Base-by-base conservation (phyloP, 495 filamentous ascomycete genomes). In the Usnea hakonensis region DNA sequence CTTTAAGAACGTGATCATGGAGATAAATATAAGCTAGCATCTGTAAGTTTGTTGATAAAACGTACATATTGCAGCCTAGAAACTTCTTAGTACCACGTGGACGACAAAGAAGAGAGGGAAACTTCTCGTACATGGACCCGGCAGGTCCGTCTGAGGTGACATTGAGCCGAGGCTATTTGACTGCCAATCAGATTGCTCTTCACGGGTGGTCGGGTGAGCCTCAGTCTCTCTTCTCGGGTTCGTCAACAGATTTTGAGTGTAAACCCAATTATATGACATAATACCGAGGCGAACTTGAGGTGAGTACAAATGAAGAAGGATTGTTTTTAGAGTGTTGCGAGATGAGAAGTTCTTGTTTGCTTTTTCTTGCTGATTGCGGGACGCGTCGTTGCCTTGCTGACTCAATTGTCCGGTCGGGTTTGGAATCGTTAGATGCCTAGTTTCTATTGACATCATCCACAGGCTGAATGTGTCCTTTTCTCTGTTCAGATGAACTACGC, bases 401-500 rank as follows among this genome's bases (percentile, higher is more conserved):
- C 43, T 26, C 43, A 46, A 46, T 11, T n/a, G 21, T 10, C 43
- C 11, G 21, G 43, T 46, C 9, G 21, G n/a, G 43, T 26, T 26
- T 11, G n/a, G 9, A 3, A 46, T 13, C 0, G 9, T 46, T 4
- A 26, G 3, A 10, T 2, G 9, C 16, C 13, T 5, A n/a, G 11
- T 26, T 50, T 11, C 26, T 50, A 30, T 5, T 2, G 46, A 50
- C 32, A 26, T 67, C 8, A 41, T n/a, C 52, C 56, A 69, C 26
- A 55, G 60, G 9, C 30, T 69, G 16, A 36, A 68, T 59, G 61
- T n/a, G n/a, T n/a, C n/a, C n/a, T n/a, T n/a, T n/a, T n/a, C n/a
- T n/a, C n/a, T n/a, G n/a, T n/a, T n/a, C n/a, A n/a, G n/a, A n/a
- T n/a, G n/a, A n/a, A n/a, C n/a, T n/a, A n/a, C n/a, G n/a, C n/a